Percentiles rank a stretch among this genome's conserved stretches.
These are phyloP conservation scores for Nitzschia inconspicua DNA, from an alignment of 108 stramenopile species.

Conservation along the genomic window DNA sequence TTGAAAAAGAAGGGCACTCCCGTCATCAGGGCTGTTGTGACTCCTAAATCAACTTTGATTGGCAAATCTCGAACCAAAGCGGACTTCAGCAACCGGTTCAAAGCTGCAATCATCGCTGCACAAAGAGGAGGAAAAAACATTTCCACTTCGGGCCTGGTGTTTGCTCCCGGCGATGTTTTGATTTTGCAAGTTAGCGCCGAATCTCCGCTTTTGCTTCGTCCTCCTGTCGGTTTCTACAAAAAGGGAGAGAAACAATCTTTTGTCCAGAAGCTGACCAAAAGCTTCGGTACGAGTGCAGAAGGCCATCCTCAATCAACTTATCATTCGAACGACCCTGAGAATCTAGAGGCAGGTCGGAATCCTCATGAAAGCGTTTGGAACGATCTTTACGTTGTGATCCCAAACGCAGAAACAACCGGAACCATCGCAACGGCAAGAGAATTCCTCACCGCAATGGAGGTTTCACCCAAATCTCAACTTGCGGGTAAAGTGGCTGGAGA, in stretches of 20 bases:
- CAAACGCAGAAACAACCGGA: conserved; percentile 3
- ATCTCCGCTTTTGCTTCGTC: conserved; percentile 58
- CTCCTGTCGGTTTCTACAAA: conserved; percentile 62
- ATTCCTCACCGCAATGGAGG: conserved; percentile 72
- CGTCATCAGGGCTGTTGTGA: conserved; percentile 69
- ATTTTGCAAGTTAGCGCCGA: conserved; percentile 68
- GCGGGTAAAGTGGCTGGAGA: conserved; percentile 46
- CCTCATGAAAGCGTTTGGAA: conserved; percentile 30
- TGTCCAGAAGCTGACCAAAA: conserved; percentile 13
- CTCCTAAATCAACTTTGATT: conserved; percentile 43
- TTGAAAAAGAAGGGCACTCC: conserved; percentile 55
- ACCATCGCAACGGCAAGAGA: conserved; percentile 36
- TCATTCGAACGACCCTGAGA: no score
- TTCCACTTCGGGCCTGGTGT: conserved; percentile 30
- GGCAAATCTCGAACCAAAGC: conserved; percentile 51
- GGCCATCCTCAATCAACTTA: no score
- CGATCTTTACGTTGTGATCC: conserved; percentile 61
- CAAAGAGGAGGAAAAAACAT: conserved; percentile 57
- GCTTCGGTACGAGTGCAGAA: neutral
- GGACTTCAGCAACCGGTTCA: conserved; percentile 59
- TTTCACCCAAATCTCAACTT: conserved; percentile 53
- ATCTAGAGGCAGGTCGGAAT: no score
- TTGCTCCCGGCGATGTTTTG: conserved; percentile 64
- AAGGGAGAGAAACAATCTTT: conserved; percentile 6
- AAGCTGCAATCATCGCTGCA: conserved; percentile 70